Percentiles rank a stretch among this genome's conserved stretches.
Evolutionary conservation across 345 rosid genomes (phyloP).

Genomic region (Gossypium longicalyx): DNA sequence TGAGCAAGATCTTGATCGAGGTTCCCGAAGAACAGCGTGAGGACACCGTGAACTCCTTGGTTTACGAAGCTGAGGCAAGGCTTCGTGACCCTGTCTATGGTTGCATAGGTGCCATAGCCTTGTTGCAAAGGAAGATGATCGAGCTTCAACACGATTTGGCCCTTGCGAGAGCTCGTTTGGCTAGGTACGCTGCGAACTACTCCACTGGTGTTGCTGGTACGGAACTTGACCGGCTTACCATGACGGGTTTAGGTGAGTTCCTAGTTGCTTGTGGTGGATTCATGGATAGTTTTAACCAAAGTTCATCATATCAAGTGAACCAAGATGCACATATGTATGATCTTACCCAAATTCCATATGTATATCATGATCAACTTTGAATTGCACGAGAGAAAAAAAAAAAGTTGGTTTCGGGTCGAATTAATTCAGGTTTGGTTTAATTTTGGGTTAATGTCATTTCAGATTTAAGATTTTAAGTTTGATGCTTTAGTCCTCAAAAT

Average conservation of each 20-base stretch:
- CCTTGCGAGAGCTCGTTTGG: conserved; percentile 63
- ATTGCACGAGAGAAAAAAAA: background rate
- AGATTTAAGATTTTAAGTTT: too few species aligned
- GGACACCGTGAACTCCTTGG: conserved; percentile 81
- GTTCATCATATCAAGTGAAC: conserved; percentile 24
- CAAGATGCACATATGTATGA: conserved; percentile 30
- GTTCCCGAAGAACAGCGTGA: conserved; percentile 88
- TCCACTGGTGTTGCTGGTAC: background rate
- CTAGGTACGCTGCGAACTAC: conserved; percentile 37
- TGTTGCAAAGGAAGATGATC: conserved; percentile 59
- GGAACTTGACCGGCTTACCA: conserved; percentile 15
- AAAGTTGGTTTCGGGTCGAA: too few species aligned
- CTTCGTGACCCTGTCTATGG: conserved; percentile 88
- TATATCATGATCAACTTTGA: conserved; percentile 16
- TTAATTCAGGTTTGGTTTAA: too few species aligned
- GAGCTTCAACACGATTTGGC: conserved; percentile 83
- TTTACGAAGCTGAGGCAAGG: conserved; percentile 88
- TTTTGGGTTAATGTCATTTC: too few species aligned
- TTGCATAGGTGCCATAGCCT: conserved; percentile 85
- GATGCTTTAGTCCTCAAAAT: too few species aligned
- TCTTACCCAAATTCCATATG: conserved; percentile 39
- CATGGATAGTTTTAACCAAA: conserved; percentile 40
- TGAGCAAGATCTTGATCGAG: conserved; percentile 76
- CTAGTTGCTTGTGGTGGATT: conserved; percentile 42
- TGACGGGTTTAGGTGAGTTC: conserved; percentile 30